These are phyloP conservation scores for Patellifolia procumbens DNA, from an alignment of 179 eudicot genomes.

Conservation along the genomic window DNA sequence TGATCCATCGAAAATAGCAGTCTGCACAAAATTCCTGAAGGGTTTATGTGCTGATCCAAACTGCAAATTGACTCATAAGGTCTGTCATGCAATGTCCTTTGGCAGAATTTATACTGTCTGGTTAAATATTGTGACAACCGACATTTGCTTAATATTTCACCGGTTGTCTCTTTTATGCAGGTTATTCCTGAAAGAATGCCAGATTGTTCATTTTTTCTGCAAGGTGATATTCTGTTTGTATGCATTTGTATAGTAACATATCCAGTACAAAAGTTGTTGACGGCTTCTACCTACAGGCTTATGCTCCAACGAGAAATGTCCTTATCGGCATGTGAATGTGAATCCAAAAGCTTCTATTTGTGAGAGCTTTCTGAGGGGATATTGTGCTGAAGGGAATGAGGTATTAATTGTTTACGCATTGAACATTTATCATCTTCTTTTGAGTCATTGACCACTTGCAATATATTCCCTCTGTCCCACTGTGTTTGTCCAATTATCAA, in stretches of 20 bases:
- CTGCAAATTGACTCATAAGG: slow-evolving; percentile 98
- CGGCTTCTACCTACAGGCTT: slow-evolving; percentile 54
- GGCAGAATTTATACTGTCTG: neutral
- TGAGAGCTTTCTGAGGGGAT: slow-evolving; percentile 82
- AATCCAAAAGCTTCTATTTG: slow-evolving; percentile 75
- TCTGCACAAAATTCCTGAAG: slow-evolving; percentile 87
- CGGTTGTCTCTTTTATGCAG: slow-evolving; percentile 42
- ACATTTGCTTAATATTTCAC: slow-evolving; percentile 12
- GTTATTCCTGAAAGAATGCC: slow-evolving; percentile 97
- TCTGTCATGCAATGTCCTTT: slow-evolving; percentile 30
- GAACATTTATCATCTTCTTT: neutral
- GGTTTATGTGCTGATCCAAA: slow-evolving; percentile 72
- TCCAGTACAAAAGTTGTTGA: slow-evolving; percentile 7
- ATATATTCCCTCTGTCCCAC: neutral
- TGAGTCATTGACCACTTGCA: neutral
- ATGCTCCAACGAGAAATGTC: slow-evolving; percentile 79
- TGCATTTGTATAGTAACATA: neutral
- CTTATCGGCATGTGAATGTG: slow-evolving; percentile 92
- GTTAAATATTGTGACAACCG: neutral
- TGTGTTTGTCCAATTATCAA: neutral
- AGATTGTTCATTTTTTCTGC: slow-evolving; percentile 89
- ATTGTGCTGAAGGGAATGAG: slow-evolving; percentile 94
- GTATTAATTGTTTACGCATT: slow-evolving; percentile 39
- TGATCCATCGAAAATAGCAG: slow-evolving; percentile 76
- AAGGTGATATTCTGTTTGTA: slow-evolving; percentile 54